phyloP scores from a whole-genome alignment of 2,329 filamentous ascomycete genomes.

The Claviceps pazoutovae region DNA sequence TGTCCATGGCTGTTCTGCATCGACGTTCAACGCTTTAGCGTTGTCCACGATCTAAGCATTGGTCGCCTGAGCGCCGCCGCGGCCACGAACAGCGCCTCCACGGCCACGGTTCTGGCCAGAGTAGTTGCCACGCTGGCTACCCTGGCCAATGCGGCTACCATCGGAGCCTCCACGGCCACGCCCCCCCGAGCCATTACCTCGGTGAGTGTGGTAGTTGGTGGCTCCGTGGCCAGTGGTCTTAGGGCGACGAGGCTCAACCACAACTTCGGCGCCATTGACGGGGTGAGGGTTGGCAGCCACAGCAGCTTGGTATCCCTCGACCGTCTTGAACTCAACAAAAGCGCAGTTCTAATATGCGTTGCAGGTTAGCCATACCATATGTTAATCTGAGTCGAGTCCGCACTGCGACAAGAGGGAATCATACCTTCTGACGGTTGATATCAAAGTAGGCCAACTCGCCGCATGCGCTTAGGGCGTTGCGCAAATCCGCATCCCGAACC shows the following conservation, averaged over 20 bases:
- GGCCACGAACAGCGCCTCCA: conserved; percentile 50
- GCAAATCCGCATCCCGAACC: conserved; percentile 62
- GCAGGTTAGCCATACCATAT: neutral
- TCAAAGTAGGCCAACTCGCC: conserved; percentile 62
- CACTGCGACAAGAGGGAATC: conserved; percentile 9
- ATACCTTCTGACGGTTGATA: conserved; percentile 71
- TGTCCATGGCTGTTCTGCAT: neutral
- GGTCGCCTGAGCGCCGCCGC: conserved; percentile 43
- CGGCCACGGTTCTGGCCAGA: conserved; percentile 52
- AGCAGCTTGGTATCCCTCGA: conserved; percentile 71
- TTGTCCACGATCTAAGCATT: conserved; percentile 29
- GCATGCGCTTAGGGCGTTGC: conserved; percentile 54
- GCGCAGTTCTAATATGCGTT: conserved; percentile 62
- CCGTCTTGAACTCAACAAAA: conserved; percentile 81
- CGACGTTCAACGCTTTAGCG: neutral
- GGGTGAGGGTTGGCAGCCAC: conserved; percentile 73
- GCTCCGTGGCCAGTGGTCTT: conserved; percentile 59
- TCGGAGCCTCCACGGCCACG: conserved; percentile 57
- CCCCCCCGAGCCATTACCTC: conserved; percentile 41
- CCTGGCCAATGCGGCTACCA: conserved; percentile 43
- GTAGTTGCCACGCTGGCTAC: conserved; percentile 52
- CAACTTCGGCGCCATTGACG: conserved; percentile 68
- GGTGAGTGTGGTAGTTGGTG: conserved; percentile 48
- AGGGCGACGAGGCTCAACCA: conserved; percentile 78
- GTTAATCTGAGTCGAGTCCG: neutral